Conservation (phyloP, 1,284 basidiomycete species). For the Sanghuangporus baumii region DNA sequence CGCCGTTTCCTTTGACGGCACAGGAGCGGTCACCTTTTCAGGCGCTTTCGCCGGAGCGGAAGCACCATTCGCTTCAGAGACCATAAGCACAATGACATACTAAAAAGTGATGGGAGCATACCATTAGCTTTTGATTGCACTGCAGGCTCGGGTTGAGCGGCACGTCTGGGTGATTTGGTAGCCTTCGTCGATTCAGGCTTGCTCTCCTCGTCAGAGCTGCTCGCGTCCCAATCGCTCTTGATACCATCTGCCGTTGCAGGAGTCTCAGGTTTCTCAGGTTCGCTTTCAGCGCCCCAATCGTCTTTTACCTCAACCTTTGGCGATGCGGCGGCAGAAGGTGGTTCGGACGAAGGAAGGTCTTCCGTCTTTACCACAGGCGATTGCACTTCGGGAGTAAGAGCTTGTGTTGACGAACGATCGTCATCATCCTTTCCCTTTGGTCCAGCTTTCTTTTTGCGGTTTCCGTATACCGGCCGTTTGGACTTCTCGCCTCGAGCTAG, state of each 20-base stretch:
- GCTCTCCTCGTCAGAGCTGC: conserved; percentile 61
- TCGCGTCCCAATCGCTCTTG: conserved; percentile 86
- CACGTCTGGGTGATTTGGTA: conserved; percentile 17
- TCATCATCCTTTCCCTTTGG: conserved; percentile 28
- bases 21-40: neutral
- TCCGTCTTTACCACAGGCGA: conserved; percentile 20
- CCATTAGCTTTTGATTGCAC: conserved; percentile 20
- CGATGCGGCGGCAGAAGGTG: conserved; percentile 38
- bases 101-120: conserved; percentile 5
- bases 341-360: conserved; percentile 35
- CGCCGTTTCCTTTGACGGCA: neutral
- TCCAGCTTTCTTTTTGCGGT: conserved; percentile 72
- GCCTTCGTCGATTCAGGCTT: conserved; percentile 22
- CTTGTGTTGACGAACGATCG: conserved; percentile 19
- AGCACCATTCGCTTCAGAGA: neutral
- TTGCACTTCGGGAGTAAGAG: conserved; percentile 22
- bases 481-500: conserved; percentile 56
- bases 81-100: neutral
- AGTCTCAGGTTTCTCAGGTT: conserved; percentile 39
- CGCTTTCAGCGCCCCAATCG: conserved; percentile 80
- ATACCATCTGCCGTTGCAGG: conserved; percentile 32
- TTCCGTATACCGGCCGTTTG: conserved; percentile 77
- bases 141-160: neutral
- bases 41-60: conserved; percentile 1
- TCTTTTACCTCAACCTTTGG: conserved; percentile 53